phyloP scores from a whole-genome alignment of 2,329 filamentous ascomycete genomes.

The Truncatella angustata region DNA sequence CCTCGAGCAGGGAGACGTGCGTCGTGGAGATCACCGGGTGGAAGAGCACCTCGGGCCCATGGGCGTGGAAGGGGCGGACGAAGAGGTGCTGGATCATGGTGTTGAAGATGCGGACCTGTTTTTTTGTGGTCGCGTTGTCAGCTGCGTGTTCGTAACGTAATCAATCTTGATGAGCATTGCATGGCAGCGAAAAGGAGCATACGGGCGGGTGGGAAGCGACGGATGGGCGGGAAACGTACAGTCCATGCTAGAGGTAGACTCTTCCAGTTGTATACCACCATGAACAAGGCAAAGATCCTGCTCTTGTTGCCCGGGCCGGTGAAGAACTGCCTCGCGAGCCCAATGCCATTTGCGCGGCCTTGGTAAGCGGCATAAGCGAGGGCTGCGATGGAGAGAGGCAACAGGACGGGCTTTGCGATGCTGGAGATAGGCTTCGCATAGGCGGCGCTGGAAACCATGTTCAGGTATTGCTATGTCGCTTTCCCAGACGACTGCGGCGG shows the following conservation, averaged over 20 bases:
- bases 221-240: constrained; percentile 47
- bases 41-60: constrained; percentile 67
- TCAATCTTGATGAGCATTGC: no score
- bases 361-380: constrained; percentile 47
- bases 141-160: neutral
- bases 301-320: constrained; percentile 54
- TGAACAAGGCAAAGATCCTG: constrained; percentile 51
- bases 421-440: constrained; percentile 16
- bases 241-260: constrained; percentile 75
- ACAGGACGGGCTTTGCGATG: constrained; percentile 35
- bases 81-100: constrained; percentile 54
- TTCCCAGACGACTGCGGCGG: neutral
- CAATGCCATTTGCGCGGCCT: constrained; percentile 36
- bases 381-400: constrained; percentile 40
- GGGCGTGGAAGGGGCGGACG: constrained; percentile 44
- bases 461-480: neutral
- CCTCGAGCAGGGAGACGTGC: constrained; percentile 70
- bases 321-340: constrained; percentile 41
- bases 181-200: neutral
- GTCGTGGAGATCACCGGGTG: constrained; percentile 66
- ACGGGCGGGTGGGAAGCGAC: neutral
- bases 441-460: constrained; percentile 27
- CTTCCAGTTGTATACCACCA: constrained; percentile 68
- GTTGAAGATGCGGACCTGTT: constrained; percentile 58
- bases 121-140: no score